Evolutionary conservation across 2,329 filamentous ascomycete species (phyloP), one percentile per base, ranked within the genome.

Genomic region (Colletotrichum sp.): DNA sequence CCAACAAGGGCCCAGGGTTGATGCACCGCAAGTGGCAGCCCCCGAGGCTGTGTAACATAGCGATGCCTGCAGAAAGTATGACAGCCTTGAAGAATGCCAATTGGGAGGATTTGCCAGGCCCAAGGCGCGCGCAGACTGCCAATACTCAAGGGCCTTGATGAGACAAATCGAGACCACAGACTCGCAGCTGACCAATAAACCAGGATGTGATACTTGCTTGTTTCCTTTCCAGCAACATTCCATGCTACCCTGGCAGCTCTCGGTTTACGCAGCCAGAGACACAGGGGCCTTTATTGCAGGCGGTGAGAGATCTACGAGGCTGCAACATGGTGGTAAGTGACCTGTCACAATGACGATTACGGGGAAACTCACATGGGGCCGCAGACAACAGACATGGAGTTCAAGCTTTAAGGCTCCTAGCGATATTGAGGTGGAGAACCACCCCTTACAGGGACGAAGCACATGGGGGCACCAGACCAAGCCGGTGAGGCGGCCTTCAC

Each of bases 331-430:
- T 73, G 69, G 73, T 69, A 69, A 36, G 74, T 69, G 74, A 76
- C 65, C 15, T 74, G 34, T 76, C 74, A 76, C 24, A 70, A 69
- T 69, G 21, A 49, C 44, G 32, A 65, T 60, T 60, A 65, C 49
- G 70, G 65, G 74, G 60, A 57, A 65, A 64, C 49, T 65, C 63
- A 57, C 18, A 30, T 15, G 70, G 44, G 21, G 24, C 36, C 39
- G 21, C 39, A 30, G 36, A 34, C 21, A 28, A 59, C 57, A 44
- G 60, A 49, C 60, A 15, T 39, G 52, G 39, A 55, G 26, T 49
- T 72, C 74, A 74, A 76, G 74, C 74, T 76, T 76, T 76, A 69
- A 76, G 71, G 64, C 70, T 69, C 71, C 64, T 73, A 69, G 34
- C 71, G 64, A 65, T 65, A 74, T 73, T 76, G 74, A 24, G 44